phyloP scores from a whole-genome alignment of 805 yeast genomes.

The Debaryomyces castellii region DNA sequence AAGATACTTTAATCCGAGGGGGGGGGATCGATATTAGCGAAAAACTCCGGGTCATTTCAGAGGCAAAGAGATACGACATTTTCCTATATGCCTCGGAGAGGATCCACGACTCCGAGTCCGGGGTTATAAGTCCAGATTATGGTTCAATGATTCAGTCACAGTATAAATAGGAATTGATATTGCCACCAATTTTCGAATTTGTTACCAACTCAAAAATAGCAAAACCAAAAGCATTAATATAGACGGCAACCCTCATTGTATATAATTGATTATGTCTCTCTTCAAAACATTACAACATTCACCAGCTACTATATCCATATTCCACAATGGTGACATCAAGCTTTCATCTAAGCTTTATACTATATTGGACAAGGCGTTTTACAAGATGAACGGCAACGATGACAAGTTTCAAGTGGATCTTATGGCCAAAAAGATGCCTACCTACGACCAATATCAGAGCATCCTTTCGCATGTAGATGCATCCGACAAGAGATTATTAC shows the following conservation, averaged over 20 bases:
- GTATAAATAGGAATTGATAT: neutral
- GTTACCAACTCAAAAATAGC: neutral
- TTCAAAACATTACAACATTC: conserved; percentile 42
- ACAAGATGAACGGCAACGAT: conserved; percentile 27
- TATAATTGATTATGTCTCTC: conserved; percentile 27
- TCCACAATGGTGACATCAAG: conserved; percentile 38
- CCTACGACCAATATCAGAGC: conserved; percentile 38
- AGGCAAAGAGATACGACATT: conserved; percentile 1
- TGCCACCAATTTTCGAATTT: neutral
- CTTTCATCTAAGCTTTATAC: conserved; percentile 29
- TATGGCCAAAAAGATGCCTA: conserved; percentile 40
- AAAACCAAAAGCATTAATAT: neutral
- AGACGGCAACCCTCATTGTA: neutral
- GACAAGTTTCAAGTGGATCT: conserved; percentile 35
- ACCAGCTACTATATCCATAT: conserved; percentile 41
- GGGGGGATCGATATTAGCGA: neutral
- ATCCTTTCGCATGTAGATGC: conserved; percentile 25
- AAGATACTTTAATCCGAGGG: neutral
- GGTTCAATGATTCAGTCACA: no score
- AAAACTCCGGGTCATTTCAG: neutral
- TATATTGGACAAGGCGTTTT: conserved; percentile 29
- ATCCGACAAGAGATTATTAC: conserved; percentile 23
- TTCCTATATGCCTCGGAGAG: neutral
- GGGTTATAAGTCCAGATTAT: conserved; percentile 2
- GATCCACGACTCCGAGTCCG: conserved; percentile 1